Evolutionary conservation across 441 rosid species (phyloP).

Genomic region (Adansonia gregorii): DNA sequence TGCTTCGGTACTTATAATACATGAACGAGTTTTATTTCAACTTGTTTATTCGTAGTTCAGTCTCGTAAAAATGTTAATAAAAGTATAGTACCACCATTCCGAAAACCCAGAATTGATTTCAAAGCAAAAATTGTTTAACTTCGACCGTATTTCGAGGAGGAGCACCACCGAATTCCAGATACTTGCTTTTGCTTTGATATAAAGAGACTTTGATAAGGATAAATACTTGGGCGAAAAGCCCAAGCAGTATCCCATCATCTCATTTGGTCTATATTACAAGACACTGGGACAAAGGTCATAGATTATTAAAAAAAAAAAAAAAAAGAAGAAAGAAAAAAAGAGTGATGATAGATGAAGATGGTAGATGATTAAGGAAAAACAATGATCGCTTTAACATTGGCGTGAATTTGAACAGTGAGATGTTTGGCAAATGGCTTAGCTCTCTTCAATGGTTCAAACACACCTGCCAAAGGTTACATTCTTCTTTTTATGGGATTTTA

Average conservation of each 20-base stretch:
- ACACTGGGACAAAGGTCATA: constrained; percentile 5
- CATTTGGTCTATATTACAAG: not conserved
- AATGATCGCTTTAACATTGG: constrained; percentile 31
- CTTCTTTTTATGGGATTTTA: not conserved
- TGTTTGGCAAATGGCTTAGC: constrained; percentile 16
- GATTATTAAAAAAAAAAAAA: not conserved
- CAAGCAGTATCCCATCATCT: not conserved
- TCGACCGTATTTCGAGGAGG: too few species aligned
- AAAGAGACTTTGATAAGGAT: not conserved
- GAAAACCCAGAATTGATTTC: not conserved
- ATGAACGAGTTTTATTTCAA: not conserved
- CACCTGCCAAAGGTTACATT: not conserved
- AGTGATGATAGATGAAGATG: constrained; percentile 2
- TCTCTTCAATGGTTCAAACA: not conserved
- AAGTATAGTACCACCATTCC: too few species aligned
- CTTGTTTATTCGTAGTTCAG: not conserved
- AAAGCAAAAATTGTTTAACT: not conserved
- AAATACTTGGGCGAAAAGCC: not conserved
- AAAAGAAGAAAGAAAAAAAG: not conserved
- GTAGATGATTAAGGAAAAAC: not conserved
- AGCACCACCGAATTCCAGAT: not conserved
- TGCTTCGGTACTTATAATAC: not conserved
- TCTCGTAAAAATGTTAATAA: not conserved
- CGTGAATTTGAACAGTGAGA: constrained; percentile 42
- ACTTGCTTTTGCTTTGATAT: not conserved